These are phyloP conservation scores for Zygosaccharomyces lentus DNA, from an alignment of 805 yeast genomes.

Conservation along the genomic window DNA sequence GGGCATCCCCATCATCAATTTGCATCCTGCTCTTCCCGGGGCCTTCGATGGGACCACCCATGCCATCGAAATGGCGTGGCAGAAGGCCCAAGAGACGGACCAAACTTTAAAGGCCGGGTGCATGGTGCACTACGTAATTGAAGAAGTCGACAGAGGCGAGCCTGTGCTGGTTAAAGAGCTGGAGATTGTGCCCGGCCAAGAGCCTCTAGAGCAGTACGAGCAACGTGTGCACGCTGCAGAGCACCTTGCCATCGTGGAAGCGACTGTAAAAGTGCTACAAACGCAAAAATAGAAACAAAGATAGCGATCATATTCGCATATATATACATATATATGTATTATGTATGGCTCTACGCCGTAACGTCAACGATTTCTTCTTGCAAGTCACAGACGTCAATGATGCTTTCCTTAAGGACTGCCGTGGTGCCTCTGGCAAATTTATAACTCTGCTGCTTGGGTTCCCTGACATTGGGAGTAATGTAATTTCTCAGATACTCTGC, in stretches of 20 bases:
- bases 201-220: conserved; percentile 76
- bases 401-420: conserved; percentile 66
- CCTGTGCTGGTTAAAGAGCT: conserved; percentile 82
- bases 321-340: neutral
- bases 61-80: conserved; percentile 95
- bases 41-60: conserved; percentile 90
- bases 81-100: conserved; percentile 69
- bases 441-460: conserved; percentile 74
- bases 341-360: conserved; percentile 20
- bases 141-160: conserved; percentile 90
- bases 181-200: conserved; percentile 58
- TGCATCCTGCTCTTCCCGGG: conserved; percentile 97
- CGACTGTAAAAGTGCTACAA: conserved; percentile 59
- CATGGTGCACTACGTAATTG: conserved; percentile 96
- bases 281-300: conserved; percentile 5
- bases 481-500: conserved; percentile 82
- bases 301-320: neutral
- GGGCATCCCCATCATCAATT: conserved; percentile 74
- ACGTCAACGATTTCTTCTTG: conserved; percentile 54
- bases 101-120: conserved; percentile 81
- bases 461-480: conserved; percentile 86
- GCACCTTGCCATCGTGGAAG: conserved; percentile 91
- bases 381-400: conserved; percentile 62
- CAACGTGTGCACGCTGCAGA: conserved; percentile 76
- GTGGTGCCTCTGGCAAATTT: conserved; percentile 94